phyloP scores from a whole-genome alignment of 177 flowering plant species.

The Vitis hybrid region DNA sequence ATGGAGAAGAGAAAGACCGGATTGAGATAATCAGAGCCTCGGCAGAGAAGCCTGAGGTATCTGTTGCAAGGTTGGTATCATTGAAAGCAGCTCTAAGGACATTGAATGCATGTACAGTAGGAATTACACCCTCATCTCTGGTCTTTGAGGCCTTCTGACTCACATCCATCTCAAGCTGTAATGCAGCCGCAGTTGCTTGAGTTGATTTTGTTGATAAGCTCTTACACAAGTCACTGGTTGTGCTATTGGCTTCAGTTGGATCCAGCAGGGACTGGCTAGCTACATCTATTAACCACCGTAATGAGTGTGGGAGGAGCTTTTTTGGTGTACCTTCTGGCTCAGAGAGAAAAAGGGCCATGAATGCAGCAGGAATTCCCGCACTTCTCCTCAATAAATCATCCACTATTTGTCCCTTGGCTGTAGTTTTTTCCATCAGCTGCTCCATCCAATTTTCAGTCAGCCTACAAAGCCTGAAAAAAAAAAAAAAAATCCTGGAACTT shows the following conservation, averaged over 20 bases:
- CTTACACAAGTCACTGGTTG: constrained; percentile 10
- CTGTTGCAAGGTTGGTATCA: constrained; percentile 88
- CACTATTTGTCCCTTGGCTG: constrained; percentile 83
- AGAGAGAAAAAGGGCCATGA: constrained; percentile 86
- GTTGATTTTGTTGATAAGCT: constrained; percentile 17
- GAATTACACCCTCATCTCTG: constrained; percentile 93
- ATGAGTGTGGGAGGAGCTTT: constrained; percentile 84
- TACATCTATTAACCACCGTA: constrained; percentile 82
- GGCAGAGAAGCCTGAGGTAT: constrained; percentile 94
- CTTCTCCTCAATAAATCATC: constrained; percentile 94
- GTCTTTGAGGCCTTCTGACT: constrained; percentile 51
- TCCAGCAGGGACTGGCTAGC: constrained; percentile 46
- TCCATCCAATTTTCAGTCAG: constrained; percentile 97
- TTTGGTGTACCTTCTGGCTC: constrained; percentile 98
- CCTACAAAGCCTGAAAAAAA: constrained; percentile 66
- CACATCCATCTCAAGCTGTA: constrained; percentile 17
- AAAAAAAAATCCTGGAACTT: constrained; percentile 1
- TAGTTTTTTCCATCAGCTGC: constrained; percentile 88
- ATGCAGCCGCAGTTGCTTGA: constrained; percentile 11
- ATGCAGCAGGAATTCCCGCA: constrained; percentile 99
- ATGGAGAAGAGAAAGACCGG: constrained; percentile 85
- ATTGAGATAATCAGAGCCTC: constrained; percentile 88
- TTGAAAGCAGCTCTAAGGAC: constrained; percentile 90
- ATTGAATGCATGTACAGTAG: constrained; percentile 97
- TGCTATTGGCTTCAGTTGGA: constrained; percentile 22